Evolutionary conservation across 129 eudicot genomes (phyloP), one percentile per base, ranked within the genome.

Genomic region (Flaveria linearis): DNA sequence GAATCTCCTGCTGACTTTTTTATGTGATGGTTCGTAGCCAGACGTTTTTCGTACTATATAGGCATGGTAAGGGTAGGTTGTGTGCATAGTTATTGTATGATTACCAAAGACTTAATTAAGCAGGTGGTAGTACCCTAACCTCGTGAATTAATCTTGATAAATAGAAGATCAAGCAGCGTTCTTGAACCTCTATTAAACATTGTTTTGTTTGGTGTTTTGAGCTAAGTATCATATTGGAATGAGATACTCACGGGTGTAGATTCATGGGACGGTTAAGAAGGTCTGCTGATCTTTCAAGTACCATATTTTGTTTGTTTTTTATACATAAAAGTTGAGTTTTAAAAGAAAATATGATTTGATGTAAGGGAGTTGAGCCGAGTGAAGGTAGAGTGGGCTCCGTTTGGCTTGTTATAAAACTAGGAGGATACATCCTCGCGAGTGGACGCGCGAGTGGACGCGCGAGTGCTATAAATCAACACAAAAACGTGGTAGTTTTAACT

Each of bases 61-160:
- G 74, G 49, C 49, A 47, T 42, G 74, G 53, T 80, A 52, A 52
- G 15, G 17, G 73, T 65, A 79, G 82, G 22, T 72, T 62, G 55
- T 72, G 78, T 63, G 66, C 77, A 70, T 70, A 49, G 71, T 61
- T 72, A 36, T 15, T 52, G 45, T 33, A 58, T 62, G 55, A 42
- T 56, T 28, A 52, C 51, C 43, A 52, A 55, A 45, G 26, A 22
- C 55, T 79, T 30, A 22, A 62, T 72, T 79, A 80, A 63, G 17
- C 67, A 72, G 67, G 74, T 43, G 70, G 58, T 74, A 62, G 69
- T 58, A 9, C 7, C 69, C 41, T 73, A 20, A 16, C 50, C 53
- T 73, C 9, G 4, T 73, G 33, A 8, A 25, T 45, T 58, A 4
- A 20, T 16, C 16, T 2, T 22, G 33, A 57, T 57, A 58, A 20